These are phyloP conservation scores for Silene noctiflora DNA, from an alignment of 179 eudicot genomes.

Conservation along the genomic window DNA sequence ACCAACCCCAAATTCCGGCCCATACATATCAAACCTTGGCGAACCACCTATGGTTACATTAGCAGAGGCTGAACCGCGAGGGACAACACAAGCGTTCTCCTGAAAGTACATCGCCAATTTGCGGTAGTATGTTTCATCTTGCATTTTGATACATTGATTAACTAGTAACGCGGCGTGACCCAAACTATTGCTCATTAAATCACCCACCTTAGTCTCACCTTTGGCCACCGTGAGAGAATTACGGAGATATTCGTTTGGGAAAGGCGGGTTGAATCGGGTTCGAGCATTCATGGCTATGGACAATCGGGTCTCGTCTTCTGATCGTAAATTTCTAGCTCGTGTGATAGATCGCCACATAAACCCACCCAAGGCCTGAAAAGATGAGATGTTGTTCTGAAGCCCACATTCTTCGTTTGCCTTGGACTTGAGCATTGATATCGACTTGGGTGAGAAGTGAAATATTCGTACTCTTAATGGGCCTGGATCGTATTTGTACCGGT, in stretches of 20 bases:
- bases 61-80: background rate
- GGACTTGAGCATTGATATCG: constrained; percentile 17
- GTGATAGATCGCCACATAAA: constrained; percentile 22
- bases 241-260: constrained; percentile 4
- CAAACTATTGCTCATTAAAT: background rate
- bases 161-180: constrained; percentile 10
- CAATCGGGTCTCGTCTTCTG: background rate
- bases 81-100: constrained; percentile 6
- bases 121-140: background rate
- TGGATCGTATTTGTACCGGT: constrained; percentile 2
- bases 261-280: constrained; percentile 12
- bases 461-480: constrained; percentile 13
- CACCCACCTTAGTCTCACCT: background rate
- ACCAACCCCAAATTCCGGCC: constrained; percentile 46
- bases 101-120: background rate
- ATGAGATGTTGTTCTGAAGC: constrained; percentile 18
- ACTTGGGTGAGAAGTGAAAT: constrained; percentile 16
- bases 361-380: constrained; percentile 23
- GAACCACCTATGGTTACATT: constrained; percentile 27
- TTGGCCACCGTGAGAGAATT: background rate
- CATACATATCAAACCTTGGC: constrained; percentile 37
- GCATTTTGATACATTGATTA: background rate
- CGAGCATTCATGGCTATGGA: constrained; percentile 8
- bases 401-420: constrained; percentile 26
- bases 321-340: constrained; percentile 6